phyloP scores from a whole-genome alignment of 2,329 filamentous ascomycete species.

The Ascomycota sp. region DNA sequence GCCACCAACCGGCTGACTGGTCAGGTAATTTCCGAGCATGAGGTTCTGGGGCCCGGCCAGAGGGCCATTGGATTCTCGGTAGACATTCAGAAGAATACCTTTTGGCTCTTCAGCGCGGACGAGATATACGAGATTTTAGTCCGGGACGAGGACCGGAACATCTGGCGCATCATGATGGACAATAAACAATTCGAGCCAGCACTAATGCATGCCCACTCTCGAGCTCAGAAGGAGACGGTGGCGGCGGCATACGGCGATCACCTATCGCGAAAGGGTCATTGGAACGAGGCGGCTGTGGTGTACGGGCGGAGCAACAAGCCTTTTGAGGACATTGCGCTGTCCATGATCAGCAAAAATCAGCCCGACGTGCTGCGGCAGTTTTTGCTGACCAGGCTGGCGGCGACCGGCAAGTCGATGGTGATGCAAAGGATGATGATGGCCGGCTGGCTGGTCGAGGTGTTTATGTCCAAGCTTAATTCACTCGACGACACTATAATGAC shows the following conservation, averaged over 20 bases:
- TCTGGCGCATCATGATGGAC: constrained; percentile 86
- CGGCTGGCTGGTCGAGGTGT: constrained; percentile 86
- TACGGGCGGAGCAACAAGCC: constrained; percentile 93
- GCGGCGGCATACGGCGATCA: constrained; percentile 84
- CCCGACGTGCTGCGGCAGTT: constrained; percentile 84
- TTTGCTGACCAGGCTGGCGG: constrained; percentile 61
- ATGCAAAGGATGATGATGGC: constrained; percentile 96
- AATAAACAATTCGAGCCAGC: constrained; percentile 77
- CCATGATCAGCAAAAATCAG: constrained; percentile 76
- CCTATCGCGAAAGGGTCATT: constrained; percentile 63
- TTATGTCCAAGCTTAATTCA: constrained; percentile 91
- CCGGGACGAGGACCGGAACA: constrained; percentile 72
- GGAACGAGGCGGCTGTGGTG: constrained; percentile 65
- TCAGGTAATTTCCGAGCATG: constrained; percentile 69
- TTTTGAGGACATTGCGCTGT: constrained; percentile 86
- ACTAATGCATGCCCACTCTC: constrained; percentile 62
- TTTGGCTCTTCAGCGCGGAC: constrained; percentile 81
- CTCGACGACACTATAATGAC: constrained; percentile 88
- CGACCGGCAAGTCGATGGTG: constrained; percentile 58
- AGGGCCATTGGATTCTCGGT: constrained; percentile 66
- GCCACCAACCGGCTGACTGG: constrained; percentile 77
- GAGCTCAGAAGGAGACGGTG: constrained; percentile 71
- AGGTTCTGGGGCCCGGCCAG: constrained; percentile 62
- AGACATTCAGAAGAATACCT: constrained; percentile 87
- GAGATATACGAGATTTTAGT: constrained; percentile 91